phyloP scores from a whole-genome alignment of 106 monocot genomes.

The Dendrobium chrysotoxum region DNA sequence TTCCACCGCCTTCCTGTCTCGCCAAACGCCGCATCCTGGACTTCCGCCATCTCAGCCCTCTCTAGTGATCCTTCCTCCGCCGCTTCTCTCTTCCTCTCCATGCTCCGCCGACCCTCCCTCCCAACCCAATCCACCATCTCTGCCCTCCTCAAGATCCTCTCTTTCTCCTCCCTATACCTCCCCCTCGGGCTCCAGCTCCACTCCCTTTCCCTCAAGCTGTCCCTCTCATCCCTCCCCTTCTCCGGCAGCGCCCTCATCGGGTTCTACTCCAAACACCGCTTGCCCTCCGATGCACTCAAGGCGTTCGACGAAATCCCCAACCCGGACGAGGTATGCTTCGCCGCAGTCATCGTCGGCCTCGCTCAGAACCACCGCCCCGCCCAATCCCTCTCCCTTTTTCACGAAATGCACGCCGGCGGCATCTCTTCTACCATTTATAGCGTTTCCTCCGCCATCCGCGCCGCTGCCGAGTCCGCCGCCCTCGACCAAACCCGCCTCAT shows the following conservation, averaged over 20 bases:
- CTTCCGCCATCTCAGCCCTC: constrained; percentile 31
- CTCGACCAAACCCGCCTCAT: constrained; percentile 38
- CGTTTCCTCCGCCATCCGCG: constrained; percentile 40
- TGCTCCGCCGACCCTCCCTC: constrained; percentile 22
- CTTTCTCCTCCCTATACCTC: not conserved
- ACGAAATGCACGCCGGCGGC: constrained; percentile 16
- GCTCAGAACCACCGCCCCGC: constrained; percentile 31
- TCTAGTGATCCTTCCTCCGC: constrained; percentile 9
- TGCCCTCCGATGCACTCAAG: constrained; percentile 27
- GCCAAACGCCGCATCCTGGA: constrained; percentile 34
- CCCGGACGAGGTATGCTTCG: constrained; percentile 55
- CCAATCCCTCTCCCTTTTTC: constrained; percentile 28
- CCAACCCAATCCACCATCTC: constrained; percentile 46
- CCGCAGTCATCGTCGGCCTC: constrained; percentile 35
- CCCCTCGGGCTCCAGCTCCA: constrained; percentile 27
- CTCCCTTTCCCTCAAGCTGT: constrained; percentile 42
- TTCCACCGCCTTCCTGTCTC: constrained; percentile 36
- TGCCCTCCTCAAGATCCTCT: constrained; percentile 30
- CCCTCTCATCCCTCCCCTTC: constrained; percentile 30
- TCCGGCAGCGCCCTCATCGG: constrained; percentile 34
- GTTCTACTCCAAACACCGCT: constrained; percentile 22
- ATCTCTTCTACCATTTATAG: constrained; percentile 38
- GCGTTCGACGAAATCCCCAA: constrained; percentile 48
- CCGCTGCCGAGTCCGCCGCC: constrained; percentile 33
- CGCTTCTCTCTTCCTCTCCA: constrained; percentile 19